These are phyloP conservation scores for Phoenix dactylifera DNA, from an alignment of 176 grass and related monocot species.

Conservation along the genomic window DNA sequence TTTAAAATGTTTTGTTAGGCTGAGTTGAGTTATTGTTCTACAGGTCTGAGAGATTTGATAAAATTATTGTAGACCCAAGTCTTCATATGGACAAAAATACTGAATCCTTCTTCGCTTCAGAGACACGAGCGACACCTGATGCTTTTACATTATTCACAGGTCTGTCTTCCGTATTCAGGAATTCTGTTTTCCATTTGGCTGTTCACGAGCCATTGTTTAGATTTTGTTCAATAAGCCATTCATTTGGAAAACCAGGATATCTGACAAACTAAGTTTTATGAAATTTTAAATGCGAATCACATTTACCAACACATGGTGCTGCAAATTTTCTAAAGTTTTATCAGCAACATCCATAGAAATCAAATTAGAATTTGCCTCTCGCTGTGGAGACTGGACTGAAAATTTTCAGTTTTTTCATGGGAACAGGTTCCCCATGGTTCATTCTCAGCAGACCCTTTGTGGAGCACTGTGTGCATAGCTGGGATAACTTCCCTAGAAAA, in stretches of 20 bases:
- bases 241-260: too few relatives aligned
- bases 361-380: too few relatives aligned
- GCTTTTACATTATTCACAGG: constrained; percentile 88
- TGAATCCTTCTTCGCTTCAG: constrained; percentile 18
- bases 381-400: too few relatives aligned
- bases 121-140: constrained; percentile 48
- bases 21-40: not conserved
- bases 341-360: too few relatives aligned
- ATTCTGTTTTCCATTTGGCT: not conserved
- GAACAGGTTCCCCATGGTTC: constrained; percentile 77
- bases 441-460: constrained; percentile 61
- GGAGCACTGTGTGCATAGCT: constrained; percentile 49
- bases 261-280: too few relatives aligned
- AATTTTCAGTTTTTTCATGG: not conserved
- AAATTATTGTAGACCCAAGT: constrained; percentile 55
- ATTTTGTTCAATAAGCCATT: too few relatives aligned
- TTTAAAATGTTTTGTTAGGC: not conserved
- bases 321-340: too few relatives aligned
- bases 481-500: constrained; percentile 62
- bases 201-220: not conserved
- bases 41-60: constrained; percentile 66
- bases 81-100: constrained; percentile 46
- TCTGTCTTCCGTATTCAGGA: constrained; percentile 4
- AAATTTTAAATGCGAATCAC: too few relatives aligned
- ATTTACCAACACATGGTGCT: too few relatives aligned